Base-by-base conservation (phyloP, 1,284 basidiomycete species). In the Pterulicium gracile region DNA sequence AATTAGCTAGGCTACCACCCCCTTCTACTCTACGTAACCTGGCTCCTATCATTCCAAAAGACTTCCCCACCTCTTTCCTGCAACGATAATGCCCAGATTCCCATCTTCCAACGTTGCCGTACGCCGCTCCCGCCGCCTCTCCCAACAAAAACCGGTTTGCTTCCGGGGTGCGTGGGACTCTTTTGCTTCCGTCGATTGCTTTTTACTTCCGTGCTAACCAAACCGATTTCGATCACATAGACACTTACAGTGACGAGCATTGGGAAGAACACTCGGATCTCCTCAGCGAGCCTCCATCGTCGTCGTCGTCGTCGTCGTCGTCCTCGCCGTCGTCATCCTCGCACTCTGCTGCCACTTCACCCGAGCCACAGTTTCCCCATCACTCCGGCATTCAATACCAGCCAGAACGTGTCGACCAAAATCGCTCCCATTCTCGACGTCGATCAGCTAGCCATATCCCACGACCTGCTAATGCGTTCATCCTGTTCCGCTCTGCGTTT, bases 401-500 rank as follows among this genome's bases (percentile, higher is more conserved):
- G 15, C 14, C 22, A 17, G 19, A 27, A 20, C 40, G 45, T 49
- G 54, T 60, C 49, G 17, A 55, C 10, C 54, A 54, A 42, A 61
- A 60, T 27, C 53, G 63, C 7, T 67, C 69, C 7, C 71, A 70
- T 49, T 61, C 63, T 2, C 67, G 66, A 51, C 69, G 65, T 50
- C 65, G 65, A 49, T 61, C 62, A 48, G 56, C 63, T 2, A 63
- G 64, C 19, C 67, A 74, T 54, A 75, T 88, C 49, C 79, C 81
- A 45, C 78, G 88, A 14, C 89, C 88, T 2, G 75, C 83, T 42
- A 93, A 93, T 56, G 79, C 86, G 3, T 93, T 91, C 68, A 86
- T 93, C 61, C 64, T 89, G 51, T 93, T 79, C 60, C 79, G 88
- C 35, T 83, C 82, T 40, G 72, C 81, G 55, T 73, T 80, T 47